These are phyloP conservation scores for Sedum album DNA, from an alignment of 164 flowering plant species.

Conservation along the genomic window DNA sequence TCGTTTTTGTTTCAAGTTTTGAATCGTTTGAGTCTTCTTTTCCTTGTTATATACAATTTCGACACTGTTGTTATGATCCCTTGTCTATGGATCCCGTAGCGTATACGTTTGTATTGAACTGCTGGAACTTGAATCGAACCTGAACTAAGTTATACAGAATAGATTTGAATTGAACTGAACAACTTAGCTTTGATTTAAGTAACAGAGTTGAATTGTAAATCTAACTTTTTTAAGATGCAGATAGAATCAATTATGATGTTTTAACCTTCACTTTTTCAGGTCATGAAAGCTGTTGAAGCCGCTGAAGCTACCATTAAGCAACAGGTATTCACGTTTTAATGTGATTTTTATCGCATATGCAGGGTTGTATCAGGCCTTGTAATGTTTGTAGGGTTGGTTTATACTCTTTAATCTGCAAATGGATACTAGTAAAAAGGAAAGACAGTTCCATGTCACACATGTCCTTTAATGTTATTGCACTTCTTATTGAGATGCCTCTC, in stretches of 20 bases:
- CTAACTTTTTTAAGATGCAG: no score
- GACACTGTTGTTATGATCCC: no score
- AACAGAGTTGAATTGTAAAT: no score
- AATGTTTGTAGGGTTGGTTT: background rate
- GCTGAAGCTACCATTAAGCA: conserved; percentile 71
- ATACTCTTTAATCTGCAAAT: background rate
- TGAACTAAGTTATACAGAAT: background rate
- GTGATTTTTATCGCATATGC: no score
- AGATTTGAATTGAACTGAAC: background rate
- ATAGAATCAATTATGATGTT: no score
- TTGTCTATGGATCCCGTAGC: no score
- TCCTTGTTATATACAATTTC: background rate
- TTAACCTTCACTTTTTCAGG: conserved; percentile 30
- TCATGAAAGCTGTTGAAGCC: conserved; percentile 81
- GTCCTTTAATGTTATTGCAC: background rate
- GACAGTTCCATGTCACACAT: no score
- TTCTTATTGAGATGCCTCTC: background rate
- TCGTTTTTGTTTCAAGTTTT: background rate
- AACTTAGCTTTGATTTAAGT: no score
- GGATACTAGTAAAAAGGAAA: no score
- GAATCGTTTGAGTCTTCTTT: background rate
- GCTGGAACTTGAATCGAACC: background rate
- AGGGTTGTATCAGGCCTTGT: no score
- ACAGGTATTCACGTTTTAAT: conserved; percentile 55
- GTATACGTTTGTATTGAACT: no score